These are phyloP conservation scores for Funneliformis geosporum DNA, from an alignment of 192 early-diverging fungal species.

Conservation along the genomic window DNA sequence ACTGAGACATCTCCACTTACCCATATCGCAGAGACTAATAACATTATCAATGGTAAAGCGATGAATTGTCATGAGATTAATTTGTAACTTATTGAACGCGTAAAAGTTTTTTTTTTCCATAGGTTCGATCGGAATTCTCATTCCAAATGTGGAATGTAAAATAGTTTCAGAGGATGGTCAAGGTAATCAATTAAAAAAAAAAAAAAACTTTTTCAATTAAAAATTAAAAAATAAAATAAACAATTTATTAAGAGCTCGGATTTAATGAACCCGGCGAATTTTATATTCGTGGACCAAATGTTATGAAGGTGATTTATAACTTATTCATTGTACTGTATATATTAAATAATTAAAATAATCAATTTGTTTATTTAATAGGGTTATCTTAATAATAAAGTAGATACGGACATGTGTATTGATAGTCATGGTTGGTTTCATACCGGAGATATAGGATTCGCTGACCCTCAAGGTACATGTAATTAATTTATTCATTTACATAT, in stretches of 20 bases:
- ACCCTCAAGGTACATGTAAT: conserved; percentile 56
- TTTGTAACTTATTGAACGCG: neutral
- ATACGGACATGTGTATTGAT: conserved; percentile 72
- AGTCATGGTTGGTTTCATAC: conserved; percentile 79
- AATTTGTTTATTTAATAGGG: conserved; percentile 40
- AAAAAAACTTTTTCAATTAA: neutral
- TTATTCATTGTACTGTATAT: neutral
- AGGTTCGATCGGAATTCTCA: conserved; percentile 69
- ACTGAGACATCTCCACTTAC: conserved; percentile 68
- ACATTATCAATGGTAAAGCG: conserved; percentile 37
- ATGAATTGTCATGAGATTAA: too few species aligned
- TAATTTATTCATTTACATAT: conserved; percentile 3
- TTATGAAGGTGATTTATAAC: conserved; percentile 70
- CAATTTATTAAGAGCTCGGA: conserved; percentile 44
- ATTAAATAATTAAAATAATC: conserved; percentile 33
- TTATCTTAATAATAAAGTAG: conserved; percentile 78
- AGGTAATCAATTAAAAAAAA: conserved; percentile 22
- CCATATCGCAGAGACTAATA: conserved; percentile 38
- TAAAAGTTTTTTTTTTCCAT: neutral
- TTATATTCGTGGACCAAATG: conserved; percentile 81
- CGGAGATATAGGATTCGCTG: conserved; percentile 75
- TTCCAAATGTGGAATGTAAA: conserved; percentile 73
- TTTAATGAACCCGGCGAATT: conserved; percentile 73
- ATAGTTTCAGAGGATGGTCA: conserved; percentile 73
- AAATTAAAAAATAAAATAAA: neutral